Evolutionary conservation across 1,139 yeast species (phyloP).

Genomic region (Zygosaccharomyces sapae): DNA sequence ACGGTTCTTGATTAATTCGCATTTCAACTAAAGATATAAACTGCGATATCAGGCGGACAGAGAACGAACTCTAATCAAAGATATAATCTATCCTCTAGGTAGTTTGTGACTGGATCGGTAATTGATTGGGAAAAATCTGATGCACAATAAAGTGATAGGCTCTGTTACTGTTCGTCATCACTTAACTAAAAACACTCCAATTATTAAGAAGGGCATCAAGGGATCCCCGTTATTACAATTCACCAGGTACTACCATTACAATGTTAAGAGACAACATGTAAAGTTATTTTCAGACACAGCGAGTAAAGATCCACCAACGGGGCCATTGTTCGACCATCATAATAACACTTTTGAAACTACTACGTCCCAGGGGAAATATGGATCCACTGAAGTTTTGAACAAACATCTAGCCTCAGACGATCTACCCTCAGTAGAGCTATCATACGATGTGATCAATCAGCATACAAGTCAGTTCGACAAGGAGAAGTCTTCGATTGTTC

Average conservation of each 20-base stretch:
- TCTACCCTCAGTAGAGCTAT: constrained; percentile 44
- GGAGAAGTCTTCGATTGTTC: constrained; percentile 52
- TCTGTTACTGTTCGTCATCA: constrained; percentile 6
- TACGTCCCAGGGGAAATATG: constrained; percentile 25
- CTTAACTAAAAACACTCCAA: constrained; percentile 7
- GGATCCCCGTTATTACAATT: constrained; percentile 3
- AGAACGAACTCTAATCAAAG: background rate
- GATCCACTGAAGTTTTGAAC: constrained; percentile 25
- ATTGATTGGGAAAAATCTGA: constrained; percentile 11
- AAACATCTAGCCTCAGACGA: constrained; percentile 27
- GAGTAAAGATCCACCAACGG: constrained; percentile 13
- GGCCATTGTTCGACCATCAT: constrained; percentile 26
- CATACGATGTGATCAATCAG: constrained; percentile 42
- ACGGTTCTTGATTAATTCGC: background rate
- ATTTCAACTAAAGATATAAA: background rate
- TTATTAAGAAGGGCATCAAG: constrained; percentile 3
- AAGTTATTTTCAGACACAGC: constrained; percentile 11
- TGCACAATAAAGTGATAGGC: constrained; percentile 12
- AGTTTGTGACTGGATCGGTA: background rate
- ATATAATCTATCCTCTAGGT: background rate
- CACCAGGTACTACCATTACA: constrained; percentile 7
- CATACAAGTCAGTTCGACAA: constrained; percentile 19
- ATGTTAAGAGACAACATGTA: constrained; percentile 12
- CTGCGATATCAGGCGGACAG: background rate
- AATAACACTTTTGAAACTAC: constrained; percentile 24